These are phyloP conservation scores for Pseudogymnoascus sp. DNA, from an alignment of 2,329 filamentous ascomycete genomes.

Conservation along the genomic window DNA sequence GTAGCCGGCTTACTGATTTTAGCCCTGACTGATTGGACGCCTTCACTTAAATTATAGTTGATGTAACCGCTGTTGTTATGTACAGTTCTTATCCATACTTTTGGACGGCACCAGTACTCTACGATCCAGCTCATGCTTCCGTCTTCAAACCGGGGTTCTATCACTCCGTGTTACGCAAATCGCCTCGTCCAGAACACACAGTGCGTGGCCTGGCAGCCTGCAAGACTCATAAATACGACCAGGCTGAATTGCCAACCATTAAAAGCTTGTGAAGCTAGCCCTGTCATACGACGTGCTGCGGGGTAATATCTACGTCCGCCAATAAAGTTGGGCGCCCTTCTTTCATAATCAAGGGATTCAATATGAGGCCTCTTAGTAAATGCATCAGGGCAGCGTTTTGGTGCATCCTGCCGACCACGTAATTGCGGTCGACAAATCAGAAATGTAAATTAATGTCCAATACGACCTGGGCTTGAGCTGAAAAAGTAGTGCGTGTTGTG, in stretches of 20 bases:
- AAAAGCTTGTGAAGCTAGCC: background rate
- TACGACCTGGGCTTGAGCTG: background rate
- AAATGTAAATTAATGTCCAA: background rate
- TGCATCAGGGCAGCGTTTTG: background rate
- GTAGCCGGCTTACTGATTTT: too few species aligned
- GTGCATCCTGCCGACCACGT: background rate
- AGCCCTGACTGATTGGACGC: too few species aligned
- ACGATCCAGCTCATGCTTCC: too few species aligned
- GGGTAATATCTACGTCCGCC: background rate
- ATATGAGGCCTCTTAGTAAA: background rate
- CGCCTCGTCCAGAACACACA: background rate
- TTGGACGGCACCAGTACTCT: too few species aligned
- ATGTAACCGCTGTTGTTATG: too few species aligned
- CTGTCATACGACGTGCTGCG: background rate
- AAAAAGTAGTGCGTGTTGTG: background rate
- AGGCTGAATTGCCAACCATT: background rate
- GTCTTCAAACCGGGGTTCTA: background rate
- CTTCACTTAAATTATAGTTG: too few species aligned
- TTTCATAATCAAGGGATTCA: background rate
- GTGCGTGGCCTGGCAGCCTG: background rate
- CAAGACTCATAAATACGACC: background rate
- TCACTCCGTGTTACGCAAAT: background rate
- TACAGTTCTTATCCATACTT: too few species aligned
- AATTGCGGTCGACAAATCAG: background rate
- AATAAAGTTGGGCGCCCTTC: background rate